Conservation (phyloP, 2,329 filamentous ascomycete species). For the Exutisphaerella laricina region DNA sequence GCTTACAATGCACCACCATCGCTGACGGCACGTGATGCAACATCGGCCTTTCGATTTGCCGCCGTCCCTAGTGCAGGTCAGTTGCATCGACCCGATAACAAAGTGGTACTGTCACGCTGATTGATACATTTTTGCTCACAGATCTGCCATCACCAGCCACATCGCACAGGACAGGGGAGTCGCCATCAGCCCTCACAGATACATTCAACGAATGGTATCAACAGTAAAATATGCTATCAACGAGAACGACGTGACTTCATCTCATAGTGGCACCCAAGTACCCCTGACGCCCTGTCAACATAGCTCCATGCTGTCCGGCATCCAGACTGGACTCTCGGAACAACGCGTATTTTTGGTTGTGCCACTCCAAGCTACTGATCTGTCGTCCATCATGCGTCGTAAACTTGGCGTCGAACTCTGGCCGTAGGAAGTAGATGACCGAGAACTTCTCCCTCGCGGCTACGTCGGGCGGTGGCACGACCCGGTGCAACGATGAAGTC, state of each 20-base stretch:
- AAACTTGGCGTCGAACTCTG: conserved; percentile 20
- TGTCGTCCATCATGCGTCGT: conserved; percentile 9
- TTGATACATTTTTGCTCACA: neutral
- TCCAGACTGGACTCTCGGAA: conserved; percentile 6
- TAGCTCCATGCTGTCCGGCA: conserved; percentile 5
- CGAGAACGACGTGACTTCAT: too few relatives aligned
- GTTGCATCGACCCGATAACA: neutral
- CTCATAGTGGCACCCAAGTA: conserved; percentile 4
- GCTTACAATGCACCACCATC: neutral
- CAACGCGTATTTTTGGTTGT: conserved; percentile 10
- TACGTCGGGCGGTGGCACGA: conserved; percentile 16
- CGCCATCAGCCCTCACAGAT: neutral
- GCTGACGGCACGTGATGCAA: neutral
- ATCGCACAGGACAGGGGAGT: neutral
- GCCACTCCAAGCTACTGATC: conserved; percentile 8
- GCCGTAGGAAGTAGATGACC: conserved; percentile 24
- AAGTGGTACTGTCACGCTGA: too few relatives aligned
- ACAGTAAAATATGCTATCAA: too few relatives aligned
- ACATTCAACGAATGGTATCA: conserved; percentile 5
- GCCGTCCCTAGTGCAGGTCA: neutral
- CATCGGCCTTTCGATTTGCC: neutral
- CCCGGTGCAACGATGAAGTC: conserved; percentile 23
- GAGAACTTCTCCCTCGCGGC: conserved; percentile 20
- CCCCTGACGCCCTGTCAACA: conserved; percentile 6
- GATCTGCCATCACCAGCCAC: conserved; percentile 1